phyloP scores from a whole-genome alignment of 2,329 filamentous ascomycete species.

The Trichophyton rubrum region DNA sequence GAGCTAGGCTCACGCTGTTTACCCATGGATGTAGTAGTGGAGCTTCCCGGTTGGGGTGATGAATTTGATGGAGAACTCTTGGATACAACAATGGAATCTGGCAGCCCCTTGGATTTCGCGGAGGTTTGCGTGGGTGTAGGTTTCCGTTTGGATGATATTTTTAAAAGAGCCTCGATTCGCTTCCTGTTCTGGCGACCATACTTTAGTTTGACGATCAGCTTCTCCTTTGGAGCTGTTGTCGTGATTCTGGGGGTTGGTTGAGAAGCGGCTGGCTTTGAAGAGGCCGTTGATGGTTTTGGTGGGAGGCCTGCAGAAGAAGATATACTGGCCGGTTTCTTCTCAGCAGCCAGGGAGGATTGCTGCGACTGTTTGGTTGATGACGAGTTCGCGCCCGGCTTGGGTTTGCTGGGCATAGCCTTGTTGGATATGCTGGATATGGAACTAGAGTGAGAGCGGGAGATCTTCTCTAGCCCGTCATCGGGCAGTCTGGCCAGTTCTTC shows the following conservation, averaged over 20 bases:
- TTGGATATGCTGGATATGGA: constrained; percentile 12
- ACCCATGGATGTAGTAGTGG: constrained; percentile 10
- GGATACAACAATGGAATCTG: constrained; percentile 11
- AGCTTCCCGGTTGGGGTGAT: constrained; percentile 9
- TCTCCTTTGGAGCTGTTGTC: constrained; percentile 14
- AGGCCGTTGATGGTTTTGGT: background rate
- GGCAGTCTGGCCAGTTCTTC: constrained; percentile 37
- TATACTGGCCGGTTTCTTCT: constrained; percentile 7
- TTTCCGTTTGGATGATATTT: constrained; percentile 31
- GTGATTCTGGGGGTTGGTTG: background rate
- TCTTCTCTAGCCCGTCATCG: constrained; percentile 19
- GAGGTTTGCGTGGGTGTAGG: constrained; percentile 17
- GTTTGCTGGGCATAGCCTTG: constrained; percentile 7
- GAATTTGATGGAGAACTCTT: constrained; percentile 1
- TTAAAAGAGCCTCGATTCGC: constrained; percentile 36
- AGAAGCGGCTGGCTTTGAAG: background rate
- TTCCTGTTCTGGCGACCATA: constrained; percentile 40
- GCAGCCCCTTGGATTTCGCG: constrained; percentile 16
- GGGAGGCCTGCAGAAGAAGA: background rate
- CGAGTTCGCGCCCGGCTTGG: constrained; percentile 2
- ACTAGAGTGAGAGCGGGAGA: constrained; percentile 12
- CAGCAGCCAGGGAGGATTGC: background rate
- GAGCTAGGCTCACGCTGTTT: constrained; percentile 12
- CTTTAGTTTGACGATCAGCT: constrained; percentile 38
- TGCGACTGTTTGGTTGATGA: background rate